Evolutionary conservation across 495 filamentous ascomycete genomes (phyloP).

Genomic region (Letharia columbiana): DNA sequence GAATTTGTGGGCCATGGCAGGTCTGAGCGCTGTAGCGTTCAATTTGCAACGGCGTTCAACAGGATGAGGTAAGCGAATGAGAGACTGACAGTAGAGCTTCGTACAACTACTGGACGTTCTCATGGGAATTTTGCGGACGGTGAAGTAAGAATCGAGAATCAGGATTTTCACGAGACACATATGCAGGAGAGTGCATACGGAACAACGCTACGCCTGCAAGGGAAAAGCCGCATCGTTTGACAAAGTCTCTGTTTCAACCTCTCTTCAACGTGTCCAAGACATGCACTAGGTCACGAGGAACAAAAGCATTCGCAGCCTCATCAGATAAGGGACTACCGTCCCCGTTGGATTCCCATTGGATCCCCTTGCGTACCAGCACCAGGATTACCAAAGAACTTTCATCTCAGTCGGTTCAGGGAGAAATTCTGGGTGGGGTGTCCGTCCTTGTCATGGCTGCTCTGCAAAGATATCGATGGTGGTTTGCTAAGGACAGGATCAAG

Average conservation of each 20-base stretch:
- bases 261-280: background rate
- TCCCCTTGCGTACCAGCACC: background rate
- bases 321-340: background rate
- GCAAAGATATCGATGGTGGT: background rate
- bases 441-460: background rate
- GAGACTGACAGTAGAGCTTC: background rate
- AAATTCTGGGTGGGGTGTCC: background rate
- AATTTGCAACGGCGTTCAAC: background rate
- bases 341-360: background rate
- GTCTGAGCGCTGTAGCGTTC: background rate
- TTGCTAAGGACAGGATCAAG: background rate
- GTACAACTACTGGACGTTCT: background rate
- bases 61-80: background rate
- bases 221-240: background rate
- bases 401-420: background rate
- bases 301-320: background rate
- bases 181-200: background rate
- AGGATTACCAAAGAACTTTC: background rate
- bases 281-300: background rate
- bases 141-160: background rate
- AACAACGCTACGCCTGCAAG: conserved; percentile 1
- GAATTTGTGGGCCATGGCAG: background rate
- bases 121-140: background rate
- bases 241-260: background rate
- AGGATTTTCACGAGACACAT: background rate